These are phyloP conservation scores for Vitellaria paradoxa DNA, from an alignment of 179 eudicot genomes.

Conservation along the genomic window DNA sequence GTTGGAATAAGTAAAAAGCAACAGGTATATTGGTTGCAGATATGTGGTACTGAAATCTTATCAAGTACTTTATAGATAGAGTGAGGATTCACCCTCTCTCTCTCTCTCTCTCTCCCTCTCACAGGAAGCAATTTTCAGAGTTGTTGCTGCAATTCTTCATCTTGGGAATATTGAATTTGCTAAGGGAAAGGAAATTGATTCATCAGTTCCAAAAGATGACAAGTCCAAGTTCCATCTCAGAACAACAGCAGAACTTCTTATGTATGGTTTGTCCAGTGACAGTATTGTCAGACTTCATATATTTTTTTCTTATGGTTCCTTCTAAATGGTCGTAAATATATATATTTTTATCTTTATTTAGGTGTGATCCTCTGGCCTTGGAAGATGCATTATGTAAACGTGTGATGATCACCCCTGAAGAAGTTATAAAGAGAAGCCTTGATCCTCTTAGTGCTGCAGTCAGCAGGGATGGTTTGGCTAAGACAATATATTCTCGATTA, in stretches of 20 bases:
- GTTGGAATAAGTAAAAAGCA: constrained; percentile 87
- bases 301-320: constrained; percentile 4
- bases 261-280: constrained; percentile 37
- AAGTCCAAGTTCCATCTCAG: constrained; percentile 87
- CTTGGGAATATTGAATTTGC: constrained; percentile 89
- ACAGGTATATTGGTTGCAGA: constrained; percentile 48
- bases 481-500: constrained; percentile 76
- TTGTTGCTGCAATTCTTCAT: constrained; percentile 94
- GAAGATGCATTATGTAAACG: constrained; percentile 93
- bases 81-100: not conserved
- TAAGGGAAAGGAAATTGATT: constrained; percentile 88
- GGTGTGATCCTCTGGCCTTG: constrained; percentile 85
- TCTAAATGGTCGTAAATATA: constrained; percentile 8
- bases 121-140: constrained; percentile 98
- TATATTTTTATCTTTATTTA: constrained; percentile 26
- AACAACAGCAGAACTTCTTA: constrained; percentile 83
- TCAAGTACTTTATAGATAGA: constrained; percentile 6
- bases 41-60: not conserved
- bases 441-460: constrained; percentile 87
- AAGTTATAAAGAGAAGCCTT: constrained; percentile 82
- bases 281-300: not conserved
- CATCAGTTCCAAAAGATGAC: constrained; percentile 83
- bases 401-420: constrained; percentile 96
- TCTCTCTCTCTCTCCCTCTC: constrained; percentile 16
- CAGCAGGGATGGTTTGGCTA: constrained; percentile 93